Percentiles rank a stretch among this genome's conserved stretches.
phyloP scores from a whole-genome alignment of 1,284 basidiomycete species.

The Gastroboletus turbinatus region DNA sequence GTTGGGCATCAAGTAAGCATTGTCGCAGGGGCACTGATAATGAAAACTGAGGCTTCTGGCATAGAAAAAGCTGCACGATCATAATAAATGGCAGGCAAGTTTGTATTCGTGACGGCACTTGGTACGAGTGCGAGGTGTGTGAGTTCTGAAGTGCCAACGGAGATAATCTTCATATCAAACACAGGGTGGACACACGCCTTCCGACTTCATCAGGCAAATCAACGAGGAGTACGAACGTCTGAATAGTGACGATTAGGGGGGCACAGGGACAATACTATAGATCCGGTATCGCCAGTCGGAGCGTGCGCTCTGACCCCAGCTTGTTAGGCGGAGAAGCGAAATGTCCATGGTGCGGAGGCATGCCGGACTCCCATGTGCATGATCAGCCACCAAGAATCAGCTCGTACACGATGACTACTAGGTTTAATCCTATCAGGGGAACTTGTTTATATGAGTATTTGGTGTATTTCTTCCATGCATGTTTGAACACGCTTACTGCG shows the following conservation, averaged over 20 bases:
- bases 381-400: conserved; percentile 58
- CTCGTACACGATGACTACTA: conserved; percentile 82
- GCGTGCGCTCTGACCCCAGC: conserved; percentile 8
- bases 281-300: conserved; percentile 8
- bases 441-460: conserved; percentile 48
- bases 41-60: conserved; percentile 8
- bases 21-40: background rate
- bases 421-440: conserved; percentile 83
- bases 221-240: conserved; percentile 69
- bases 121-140: conserved; percentile 84
- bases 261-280: conserved; percentile 5
- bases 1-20: conserved; percentile 57
- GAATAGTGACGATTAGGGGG: conserved; percentile 42
- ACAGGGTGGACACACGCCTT: conserved; percentile 71
- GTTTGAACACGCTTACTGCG: conserved; percentile 64
- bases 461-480: conserved; percentile 13
- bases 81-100: conserved; percentile 67
- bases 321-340: conserved; percentile 12
- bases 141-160: conserved; percentile 19
- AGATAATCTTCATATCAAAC: conserved; percentile 26
- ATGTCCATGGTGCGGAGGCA: conserved; percentile 12
- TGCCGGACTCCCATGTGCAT: conserved; percentile 16
- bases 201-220: conserved; percentile 80
- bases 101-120: conserved; percentile 76
- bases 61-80: conserved; percentile 82